phyloP scores from a whole-genome alignment of 768 basidiomycete genomes.

The Boletus rufocinnamomeus region DNA sequence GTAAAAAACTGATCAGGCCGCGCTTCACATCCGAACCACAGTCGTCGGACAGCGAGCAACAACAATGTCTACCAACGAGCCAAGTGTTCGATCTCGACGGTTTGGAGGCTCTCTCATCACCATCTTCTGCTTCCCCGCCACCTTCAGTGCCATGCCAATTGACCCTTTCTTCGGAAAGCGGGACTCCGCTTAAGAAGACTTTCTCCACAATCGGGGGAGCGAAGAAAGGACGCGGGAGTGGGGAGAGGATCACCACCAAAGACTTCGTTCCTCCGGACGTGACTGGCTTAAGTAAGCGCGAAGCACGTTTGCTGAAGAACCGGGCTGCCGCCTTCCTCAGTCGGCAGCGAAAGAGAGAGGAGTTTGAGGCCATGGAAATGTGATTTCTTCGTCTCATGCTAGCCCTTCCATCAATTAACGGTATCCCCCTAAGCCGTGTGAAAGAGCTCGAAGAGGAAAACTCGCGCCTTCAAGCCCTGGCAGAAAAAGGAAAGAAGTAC shows the following conservation, averaged over 20 bases:
- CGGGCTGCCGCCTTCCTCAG: slow-evolving; percentile 90
- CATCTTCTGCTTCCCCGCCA: slow-evolving; percentile 35
- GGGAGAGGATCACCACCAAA: slow-evolving; percentile 60
- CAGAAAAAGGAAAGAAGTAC: slow-evolving; percentile 45
- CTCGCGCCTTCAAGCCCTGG: slow-evolving; percentile 62
- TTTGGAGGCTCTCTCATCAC: slow-evolving; percentile 35
- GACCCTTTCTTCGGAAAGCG: slow-evolving; percentile 37
- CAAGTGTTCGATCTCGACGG: slow-evolving; percentile 64
- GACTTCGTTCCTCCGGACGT: slow-evolving; percentile 91
- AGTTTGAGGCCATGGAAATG: slow-evolving; percentile 91
- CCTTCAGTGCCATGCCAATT: slow-evolving; percentile 35
- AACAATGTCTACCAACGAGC: slow-evolving; percentile 65
- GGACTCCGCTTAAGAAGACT: slow-evolving; percentile 37
- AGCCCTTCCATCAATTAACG: slow-evolving; percentile 18
- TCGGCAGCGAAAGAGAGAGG: slow-evolving; percentile 88
- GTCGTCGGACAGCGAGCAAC: slow-evolving; percentile 46
- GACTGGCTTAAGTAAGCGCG: slow-evolving; percentile 83
- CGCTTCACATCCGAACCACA: slow-evolving; percentile 46
- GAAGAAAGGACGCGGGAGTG: slow-evolving; percentile 51
- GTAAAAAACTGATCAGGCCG: slow-evolving; percentile 52
- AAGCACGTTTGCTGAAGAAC: slow-evolving; percentile 90
- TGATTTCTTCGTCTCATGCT: slow-evolving; percentile 45
- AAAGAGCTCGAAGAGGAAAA: slow-evolving; percentile 85
- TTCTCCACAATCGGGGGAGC: slow-evolving; percentile 46
- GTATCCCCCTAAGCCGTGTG: slow-evolving; percentile 60